Conservation (phyloP, 208 protist genomes). For the Leishmania tarentolae region DNA sequence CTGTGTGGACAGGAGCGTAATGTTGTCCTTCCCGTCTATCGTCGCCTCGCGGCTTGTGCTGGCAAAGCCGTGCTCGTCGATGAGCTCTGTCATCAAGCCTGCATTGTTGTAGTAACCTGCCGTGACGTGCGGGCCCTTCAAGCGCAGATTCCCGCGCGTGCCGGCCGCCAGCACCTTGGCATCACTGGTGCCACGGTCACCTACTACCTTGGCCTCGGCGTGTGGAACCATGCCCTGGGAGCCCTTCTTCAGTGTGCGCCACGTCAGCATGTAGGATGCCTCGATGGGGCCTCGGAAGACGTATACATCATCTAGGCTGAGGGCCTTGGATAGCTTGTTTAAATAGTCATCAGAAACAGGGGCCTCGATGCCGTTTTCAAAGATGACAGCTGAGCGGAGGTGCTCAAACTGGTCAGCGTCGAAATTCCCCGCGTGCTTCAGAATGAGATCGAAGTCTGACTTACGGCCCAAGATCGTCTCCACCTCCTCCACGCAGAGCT, state of each 20-base stretch:
- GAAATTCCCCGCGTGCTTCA: constrained; percentile 91
- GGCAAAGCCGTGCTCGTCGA: constrained; percentile 87
- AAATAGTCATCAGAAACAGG: constrained; percentile 72
- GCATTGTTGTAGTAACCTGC: constrained; percentile 92
- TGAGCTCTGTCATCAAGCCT: constrained; percentile 86
- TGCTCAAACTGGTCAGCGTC: constrained; percentile 88
- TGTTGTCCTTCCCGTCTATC: constrained; percentile 69
- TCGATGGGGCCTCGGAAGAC: constrained; percentile 90
- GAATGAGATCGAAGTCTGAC: constrained; percentile 83
- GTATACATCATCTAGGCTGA: constrained; percentile 86
- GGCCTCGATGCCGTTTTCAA: constrained; percentile 75
- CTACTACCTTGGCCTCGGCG: constrained; percentile 86
- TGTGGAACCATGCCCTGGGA: constrained; percentile 82
- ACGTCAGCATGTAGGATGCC: constrained; percentile 78
- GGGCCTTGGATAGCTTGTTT: constrained; percentile 67
- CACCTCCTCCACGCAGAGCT: constrained; percentile 91
- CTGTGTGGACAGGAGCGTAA: constrained; percentile 66
- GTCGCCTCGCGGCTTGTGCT: constrained; percentile 86
- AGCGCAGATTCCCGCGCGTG: constrained; percentile 84
- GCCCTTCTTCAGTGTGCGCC: constrained; percentile 72
- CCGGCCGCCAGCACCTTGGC: constrained; percentile 85
- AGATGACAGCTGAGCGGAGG: constrained; percentile 81
- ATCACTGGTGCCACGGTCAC: constrained; percentile 86
- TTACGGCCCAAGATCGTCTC: constrained; percentile 77
- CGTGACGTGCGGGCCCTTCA: constrained; percentile 87